A percentile compares a stretch with the other conserved stretches of the same genome.
These are phyloP conservation scores for Aulographum hederae DNA, from an alignment of 2,329 filamentous ascomycete genomes.

Conservation along the genomic window DNA sequence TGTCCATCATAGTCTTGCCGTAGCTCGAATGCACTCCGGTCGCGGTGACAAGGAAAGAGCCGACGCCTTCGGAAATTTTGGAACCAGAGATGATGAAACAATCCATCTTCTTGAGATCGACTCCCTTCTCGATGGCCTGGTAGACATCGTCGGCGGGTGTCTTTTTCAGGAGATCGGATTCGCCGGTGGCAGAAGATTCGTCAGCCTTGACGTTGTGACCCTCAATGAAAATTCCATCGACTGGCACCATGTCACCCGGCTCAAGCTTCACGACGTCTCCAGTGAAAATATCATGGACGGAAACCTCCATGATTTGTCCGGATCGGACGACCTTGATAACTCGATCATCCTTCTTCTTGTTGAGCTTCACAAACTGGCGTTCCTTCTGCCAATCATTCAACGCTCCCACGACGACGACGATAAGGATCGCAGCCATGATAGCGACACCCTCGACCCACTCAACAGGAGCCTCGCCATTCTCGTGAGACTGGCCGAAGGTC, in stretches of 20 bases:
- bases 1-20: conserved; percentile 61
- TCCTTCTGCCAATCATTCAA: conserved; percentile 72
- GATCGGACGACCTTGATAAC: conserved; percentile 61
- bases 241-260: conserved; percentile 53
- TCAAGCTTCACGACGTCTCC: conserved; percentile 59
- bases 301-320: conserved; percentile 49
- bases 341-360: conserved; percentile 62
- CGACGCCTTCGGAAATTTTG: conserved; percentile 59
- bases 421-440: conserved; percentile 57
- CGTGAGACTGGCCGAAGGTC: conserved; percentile 40
- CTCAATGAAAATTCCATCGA: conserved; percentile 51
- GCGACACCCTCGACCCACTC: conserved; percentile 74
- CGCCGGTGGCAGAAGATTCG: conserved; percentile 60
- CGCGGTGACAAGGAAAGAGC: conserved; percentile 57
- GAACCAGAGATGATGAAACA: conserved; percentile 79
- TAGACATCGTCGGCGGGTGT: conserved; percentile 46
- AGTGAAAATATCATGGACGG: conserved; percentile 51
- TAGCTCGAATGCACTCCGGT: conserved; percentile 57
- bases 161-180: conserved; percentile 57
- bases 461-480: conserved; percentile 36
- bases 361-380: conserved; percentile 61
- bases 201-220: conserved; percentile 53
- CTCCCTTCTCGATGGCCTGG: conserved; percentile 41
- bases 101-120: conserved; percentile 48
- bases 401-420: conserved; percentile 62